phyloP scores from a whole-genome alignment of 345 rosid genomes.

The Eucalyptus marginata region DNA sequence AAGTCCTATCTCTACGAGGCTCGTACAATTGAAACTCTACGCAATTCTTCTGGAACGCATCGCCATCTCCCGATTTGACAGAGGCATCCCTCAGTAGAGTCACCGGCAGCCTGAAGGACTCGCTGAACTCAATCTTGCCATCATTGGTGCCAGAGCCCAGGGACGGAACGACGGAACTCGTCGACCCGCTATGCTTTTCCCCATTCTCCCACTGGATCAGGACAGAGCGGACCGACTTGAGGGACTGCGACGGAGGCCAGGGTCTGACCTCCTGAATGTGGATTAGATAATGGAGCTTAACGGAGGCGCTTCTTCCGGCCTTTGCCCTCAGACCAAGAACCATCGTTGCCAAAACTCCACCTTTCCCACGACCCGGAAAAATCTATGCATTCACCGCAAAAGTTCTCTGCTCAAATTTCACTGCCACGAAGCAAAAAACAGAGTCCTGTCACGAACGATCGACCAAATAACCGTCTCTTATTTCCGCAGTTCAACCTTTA shows the following conservation, averaged over 20 bases:
- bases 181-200: constrained; percentile 57
- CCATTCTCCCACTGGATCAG: constrained; percentile 89
- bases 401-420: background rate
- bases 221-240: constrained; percentile 74
- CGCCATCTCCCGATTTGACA: constrained; percentile 37
- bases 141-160: constrained; percentile 65
- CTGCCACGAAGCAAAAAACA: background rate
- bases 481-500: background rate
- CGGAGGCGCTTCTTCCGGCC: constrained; percentile 35
- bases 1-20: constrained; percentile 76
- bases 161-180: constrained; percentile 52
- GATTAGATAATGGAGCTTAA: constrained; percentile 49
- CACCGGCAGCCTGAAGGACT: constrained; percentile 67
- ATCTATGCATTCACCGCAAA: background rate
- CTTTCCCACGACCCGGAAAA: background rate
- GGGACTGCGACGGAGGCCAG: constrained; percentile 97
- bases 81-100: constrained; percentile 49
- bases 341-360: constrained; percentile 21
- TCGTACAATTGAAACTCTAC: constrained; percentile 75
- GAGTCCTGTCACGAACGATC: background rate
- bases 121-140: constrained; percentile 79
- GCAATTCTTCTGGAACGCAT: constrained; percentile 48
- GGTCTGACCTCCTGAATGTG: constrained; percentile 83
- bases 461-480: background rate
- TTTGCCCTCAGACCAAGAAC: constrained; percentile 55